Evolutionary conservation across 192 early-diverging fungal genomes (phyloP).

Genomic region (Oehlia diaphana): DNA sequence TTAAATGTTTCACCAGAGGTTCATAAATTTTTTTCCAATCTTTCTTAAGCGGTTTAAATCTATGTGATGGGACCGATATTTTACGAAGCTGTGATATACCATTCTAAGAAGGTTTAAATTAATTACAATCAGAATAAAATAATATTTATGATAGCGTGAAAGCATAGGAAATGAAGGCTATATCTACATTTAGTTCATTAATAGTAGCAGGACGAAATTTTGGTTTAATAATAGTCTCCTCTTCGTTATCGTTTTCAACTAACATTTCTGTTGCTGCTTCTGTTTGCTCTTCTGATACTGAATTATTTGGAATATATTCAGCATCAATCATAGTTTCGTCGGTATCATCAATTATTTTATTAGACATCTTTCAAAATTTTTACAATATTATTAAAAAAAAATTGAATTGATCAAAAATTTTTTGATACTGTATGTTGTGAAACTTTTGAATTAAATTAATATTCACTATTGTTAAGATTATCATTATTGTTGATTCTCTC

Average conservation of each 20-base stretch:
- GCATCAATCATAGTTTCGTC: background rate
- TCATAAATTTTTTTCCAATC: slow-evolving; percentile 97
- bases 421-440: no score
- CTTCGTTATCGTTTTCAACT: background rate
- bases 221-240: background rate
- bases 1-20: slow-evolving; percentile 93
- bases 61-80: slow-evolving; percentile 92
- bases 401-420: background rate
- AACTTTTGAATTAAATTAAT: background rate
- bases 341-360: background rate
- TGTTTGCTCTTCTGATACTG: background rate
- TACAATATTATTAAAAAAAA: background rate
- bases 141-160: no score
- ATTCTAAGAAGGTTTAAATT: slow-evolving; percentile 14
- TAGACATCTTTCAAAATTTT: background rate
- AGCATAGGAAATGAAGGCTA: background rate
- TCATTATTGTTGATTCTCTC: background rate
- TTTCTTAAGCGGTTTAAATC: slow-evolving; percentile 87
- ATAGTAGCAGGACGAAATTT: background rate
- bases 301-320: background rate
- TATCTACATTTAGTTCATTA: background rate
- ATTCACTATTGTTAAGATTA: background rate
- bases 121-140: background rate
- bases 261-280: background rate
- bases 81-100: slow-evolving; percentile 63